Conservation (phyloP, 23 red algal species). For the Agarophyton chilense region DNA sequence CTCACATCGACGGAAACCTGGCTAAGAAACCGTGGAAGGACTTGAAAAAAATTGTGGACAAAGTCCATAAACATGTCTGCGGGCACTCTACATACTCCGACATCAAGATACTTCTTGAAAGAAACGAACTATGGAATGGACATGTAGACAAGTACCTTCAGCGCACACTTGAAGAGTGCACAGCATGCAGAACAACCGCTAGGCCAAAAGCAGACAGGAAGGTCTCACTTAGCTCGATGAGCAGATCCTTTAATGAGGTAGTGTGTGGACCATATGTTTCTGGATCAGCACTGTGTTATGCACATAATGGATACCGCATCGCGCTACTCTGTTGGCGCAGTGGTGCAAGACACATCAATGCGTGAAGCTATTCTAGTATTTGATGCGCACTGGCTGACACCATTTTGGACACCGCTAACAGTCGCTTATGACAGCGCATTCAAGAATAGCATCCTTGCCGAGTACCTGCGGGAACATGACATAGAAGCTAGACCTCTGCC, state of each 20-base stretch:
- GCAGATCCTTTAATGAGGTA: neutral
- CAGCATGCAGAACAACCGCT: neutral
- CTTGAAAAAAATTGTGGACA: slow-evolving; percentile 17
- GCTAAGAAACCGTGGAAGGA: neutral
- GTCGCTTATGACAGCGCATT: slow-evolving; percentile 21
- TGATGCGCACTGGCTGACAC: slow-evolving; percentile 22
- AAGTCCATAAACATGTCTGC: slow-evolving; percentile 38
- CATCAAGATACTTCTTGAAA: slow-evolving; percentile 17
- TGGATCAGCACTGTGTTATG: slow-evolving; percentile 34
- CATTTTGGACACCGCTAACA: neutral
- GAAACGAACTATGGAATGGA: slow-evolving; percentile 38
- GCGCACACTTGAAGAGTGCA: neutral
- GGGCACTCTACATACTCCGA: slow-evolving; percentile 21
- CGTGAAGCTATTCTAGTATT: neutral
- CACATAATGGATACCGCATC: slow-evolving; percentile 26
- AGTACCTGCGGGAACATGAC: neutral
- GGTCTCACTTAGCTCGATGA: neutral
- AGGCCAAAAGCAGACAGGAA: neutral
- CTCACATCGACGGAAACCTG: neutral
- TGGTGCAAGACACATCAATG: neutral
- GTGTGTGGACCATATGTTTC: slow-evolving; percentile 35
- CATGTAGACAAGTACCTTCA: slow-evolving; percentile 37
- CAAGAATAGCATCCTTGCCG: slow-evolving; percentile 11
- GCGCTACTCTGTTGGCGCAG: neutral
- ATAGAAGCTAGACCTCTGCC: neutral